Percentiles rank a stretch among this genome's conserved stretches.
phyloP scores from a whole-genome alignment of 352 stramenopile genomes.

The Pythium chondricola region DNA sequence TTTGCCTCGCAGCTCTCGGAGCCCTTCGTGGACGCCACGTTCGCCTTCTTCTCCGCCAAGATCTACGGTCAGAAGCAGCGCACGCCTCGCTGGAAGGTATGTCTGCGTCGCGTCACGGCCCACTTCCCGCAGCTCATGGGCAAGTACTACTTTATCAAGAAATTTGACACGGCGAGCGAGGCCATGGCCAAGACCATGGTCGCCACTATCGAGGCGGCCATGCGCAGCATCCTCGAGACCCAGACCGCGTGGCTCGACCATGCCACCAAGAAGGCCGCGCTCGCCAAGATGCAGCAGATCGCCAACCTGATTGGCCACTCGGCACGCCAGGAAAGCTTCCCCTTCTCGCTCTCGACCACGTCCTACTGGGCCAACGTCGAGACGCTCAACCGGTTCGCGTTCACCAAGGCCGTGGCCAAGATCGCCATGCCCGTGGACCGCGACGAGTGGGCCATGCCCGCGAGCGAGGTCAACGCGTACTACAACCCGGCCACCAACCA shows the following conservation, averaged over 20 bases:
- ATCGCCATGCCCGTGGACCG: conserved; percentile 48
- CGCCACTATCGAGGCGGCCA: conserved; percentile 66
- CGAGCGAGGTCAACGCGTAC: conserved; percentile 91
- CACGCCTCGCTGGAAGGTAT: conserved; percentile 88
- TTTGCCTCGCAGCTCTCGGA: conserved; percentile 39
- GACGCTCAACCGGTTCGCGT: conserved; percentile 35
- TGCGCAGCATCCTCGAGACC: conserved; percentile 61
- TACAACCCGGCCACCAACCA: conserved; percentile 74
- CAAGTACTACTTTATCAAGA: conserved; percentile 89
- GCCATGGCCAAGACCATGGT: conserved; percentile 81
- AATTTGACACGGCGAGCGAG: conserved; percentile 84
- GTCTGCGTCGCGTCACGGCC: conserved; percentile 46
- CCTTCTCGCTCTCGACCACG: conserved; percentile 38
- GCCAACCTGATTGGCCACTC: conserved; percentile 68
- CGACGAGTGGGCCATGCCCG: conserved; percentile 87
- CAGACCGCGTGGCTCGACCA: conserved; percentile 88
- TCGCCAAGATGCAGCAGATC: conserved; percentile 86
- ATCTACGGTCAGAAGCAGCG: conserved; percentile 81
- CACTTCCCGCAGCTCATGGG: conserved; percentile 66
- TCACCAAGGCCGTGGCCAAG: conserved; percentile 29
- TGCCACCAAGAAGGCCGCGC: conserved; percentile 65
- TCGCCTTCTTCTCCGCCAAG: conserved; percentile 82
- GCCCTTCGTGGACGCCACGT: conserved; percentile 82
- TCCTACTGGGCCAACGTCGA: conserved; percentile 45
- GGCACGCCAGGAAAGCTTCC: conserved; percentile 35